A percentile compares a stretch with the other conserved stretches of the same genome.
Evolutionary conservation across 768 basidiomycete genomes (phyloP).

Genomic region (Mycena haematopus): DNA sequence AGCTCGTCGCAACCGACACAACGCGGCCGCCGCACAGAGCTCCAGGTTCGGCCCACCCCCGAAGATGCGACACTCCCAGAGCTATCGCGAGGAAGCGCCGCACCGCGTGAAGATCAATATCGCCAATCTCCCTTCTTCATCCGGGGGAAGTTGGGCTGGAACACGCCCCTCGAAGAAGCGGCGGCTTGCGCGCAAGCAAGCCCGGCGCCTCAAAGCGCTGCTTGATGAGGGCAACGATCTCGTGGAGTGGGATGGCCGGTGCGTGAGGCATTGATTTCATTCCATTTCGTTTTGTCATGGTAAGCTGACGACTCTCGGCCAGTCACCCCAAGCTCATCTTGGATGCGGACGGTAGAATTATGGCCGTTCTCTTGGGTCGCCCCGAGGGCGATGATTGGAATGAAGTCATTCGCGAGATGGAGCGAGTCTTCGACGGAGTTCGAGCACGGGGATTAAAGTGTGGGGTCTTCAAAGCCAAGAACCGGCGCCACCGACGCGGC

Average conservation of each 20-base stretch:
- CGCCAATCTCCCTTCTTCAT: no score
- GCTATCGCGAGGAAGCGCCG: no score
- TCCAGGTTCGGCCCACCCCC: no score
- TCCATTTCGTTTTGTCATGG: no score
- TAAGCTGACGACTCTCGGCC: no score
- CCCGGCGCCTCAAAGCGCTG: not conserved
- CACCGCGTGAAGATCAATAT: no score
- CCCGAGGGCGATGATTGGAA: conserved; percentile 5
- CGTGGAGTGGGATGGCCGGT: conserved; percentile 1
- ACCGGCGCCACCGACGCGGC: not conserved
- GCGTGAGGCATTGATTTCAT: not conserved
- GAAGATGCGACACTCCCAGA: no score
- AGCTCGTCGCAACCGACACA: no score
- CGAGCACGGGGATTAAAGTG: not conserved
- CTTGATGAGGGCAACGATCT: not conserved
- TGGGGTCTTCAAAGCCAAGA: not conserved
- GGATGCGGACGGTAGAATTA: not conserved
- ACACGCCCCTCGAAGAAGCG: no score
- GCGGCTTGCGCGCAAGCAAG: no score
- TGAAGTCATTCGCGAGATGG: not conserved
- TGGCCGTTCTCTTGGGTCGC: not conserved
- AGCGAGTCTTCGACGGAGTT: not conserved
- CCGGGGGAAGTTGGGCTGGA: no score
- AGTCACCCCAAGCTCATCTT: not conserved
- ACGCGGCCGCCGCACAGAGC: no score